phyloP scores from a whole-genome alignment of 331 rosid species.

The Rhamnella rubrinervis region DNA sequence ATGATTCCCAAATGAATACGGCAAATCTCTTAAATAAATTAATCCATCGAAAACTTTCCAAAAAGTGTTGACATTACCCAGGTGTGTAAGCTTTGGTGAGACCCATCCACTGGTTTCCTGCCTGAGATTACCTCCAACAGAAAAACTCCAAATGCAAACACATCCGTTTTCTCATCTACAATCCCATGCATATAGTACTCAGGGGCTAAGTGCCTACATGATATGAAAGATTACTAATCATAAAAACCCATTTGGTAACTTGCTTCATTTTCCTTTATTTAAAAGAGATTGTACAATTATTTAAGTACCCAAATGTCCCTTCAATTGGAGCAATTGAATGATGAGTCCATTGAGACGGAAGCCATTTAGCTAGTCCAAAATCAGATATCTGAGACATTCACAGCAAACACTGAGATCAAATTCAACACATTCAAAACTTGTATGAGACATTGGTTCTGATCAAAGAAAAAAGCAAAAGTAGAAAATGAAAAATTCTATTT shows the following conservation, averaged over 20 bases:
- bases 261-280: too few species aligned
- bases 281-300: neutral
- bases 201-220: slow-evolving; percentile 85
- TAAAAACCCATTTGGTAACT: neutral
- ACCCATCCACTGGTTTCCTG: slow-evolving; percentile 84
- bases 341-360: slow-evolving; percentile 96
- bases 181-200: slow-evolving; percentile 96
- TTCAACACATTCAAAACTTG: neutral
- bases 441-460: neutral
- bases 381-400: slow-evolving; percentile 71
- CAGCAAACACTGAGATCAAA: neutral
- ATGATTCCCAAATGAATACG: slow-evolving; percentile 18
- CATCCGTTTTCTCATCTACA: slow-evolving; percentile 99
- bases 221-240: slow-evolving; percentile 15
- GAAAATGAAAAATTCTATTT: neutral
- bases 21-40: neutral
- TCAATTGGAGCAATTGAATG: slow-evolving; percentile 97
- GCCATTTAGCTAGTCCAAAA: slow-evolving; percentile 98
- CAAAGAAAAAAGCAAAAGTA: neutral
- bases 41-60: neutral
- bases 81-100: slow-evolving; percentile 87
- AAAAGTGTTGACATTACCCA: slow-evolving; percentile 55
- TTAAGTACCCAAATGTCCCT: slow-evolving; percentile 90
- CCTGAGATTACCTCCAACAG: slow-evolving; percentile 84
- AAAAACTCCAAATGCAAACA: slow-evolving; percentile 96